Evolutionary conservation across 1,284 basidiomycete genomes (phyloP), one percentile per base, ranked within the genome.

Genomic region (Somion occarium): DNA sequence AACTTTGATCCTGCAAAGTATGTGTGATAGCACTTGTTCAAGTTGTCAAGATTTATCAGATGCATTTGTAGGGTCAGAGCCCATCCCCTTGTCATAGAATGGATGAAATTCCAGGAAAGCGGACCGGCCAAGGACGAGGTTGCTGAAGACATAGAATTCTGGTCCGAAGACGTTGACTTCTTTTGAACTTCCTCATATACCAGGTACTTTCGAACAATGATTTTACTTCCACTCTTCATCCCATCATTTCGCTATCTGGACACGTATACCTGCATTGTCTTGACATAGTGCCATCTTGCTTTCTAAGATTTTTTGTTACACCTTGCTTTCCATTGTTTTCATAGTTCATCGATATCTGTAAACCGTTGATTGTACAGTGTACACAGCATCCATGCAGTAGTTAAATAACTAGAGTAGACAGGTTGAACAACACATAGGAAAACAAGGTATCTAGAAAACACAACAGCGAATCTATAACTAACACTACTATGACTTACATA

Each of bases 1-100:
- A 73, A 77, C n/a, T 52, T 52, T 26, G 26, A 48, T 22, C 46
- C 51, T 25, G 5, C n/a, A n/a, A 52, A 48, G 53, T 55, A 37
- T 19, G 46, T 41, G 23, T n/a, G 25, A 15, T 13, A 22, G 5
- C 25, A 22, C 25, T 23, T 23, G 15, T 22, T 23, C 25, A 9
- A 9, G 13, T 19, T 9, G 5, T 19, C 20, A 23, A 11, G 5
- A 9, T 25, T 13, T 19, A 23, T 11, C 5, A 22, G 12, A 22
- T 5, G 11, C 9, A 23, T 45, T n/a, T 23, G 11, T 18, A 45
- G 44, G 11, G 44, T 45, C 20, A 45, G 20, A n/a, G 49, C 49
- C 7, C 64, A 66, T 53, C 59, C 59, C 5, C 53, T 55, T 3
- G 64, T 66, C 22, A 19, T 64, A 12, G 48, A 53, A 24, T 59